A percentile compares a stretch with the other conserved stretches of the same genome.
Conservation (phyloP, 768 basidiomycete species). For the Arthromyces matolae region DNA sequence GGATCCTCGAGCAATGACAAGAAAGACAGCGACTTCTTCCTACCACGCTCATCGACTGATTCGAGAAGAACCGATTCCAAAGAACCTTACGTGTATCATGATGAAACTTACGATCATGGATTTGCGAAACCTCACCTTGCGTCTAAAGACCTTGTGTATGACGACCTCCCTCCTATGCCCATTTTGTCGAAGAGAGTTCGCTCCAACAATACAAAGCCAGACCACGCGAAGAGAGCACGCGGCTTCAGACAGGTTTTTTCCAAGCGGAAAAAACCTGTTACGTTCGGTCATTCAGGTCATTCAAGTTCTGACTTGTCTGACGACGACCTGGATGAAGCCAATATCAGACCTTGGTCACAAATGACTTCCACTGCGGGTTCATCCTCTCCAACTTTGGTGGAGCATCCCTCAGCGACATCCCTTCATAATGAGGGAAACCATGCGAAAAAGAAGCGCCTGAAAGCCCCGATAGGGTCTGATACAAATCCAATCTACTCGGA, state of each 20-base stretch:
- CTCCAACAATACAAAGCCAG: constrained; percentile 12
- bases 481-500: constrained; percentile 41
- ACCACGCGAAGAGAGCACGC: constrained; percentile 2
- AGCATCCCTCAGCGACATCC: constrained; percentile 3
- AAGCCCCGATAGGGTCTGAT: constrained; percentile 10
- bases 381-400: constrained; percentile 16
- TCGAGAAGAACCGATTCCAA: constrained; percentile 14
- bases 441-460: constrained; percentile 4
- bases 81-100: constrained; percentile 7
- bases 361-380: constrained; percentile 19
- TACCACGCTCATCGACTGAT: constrained; percentile 7
- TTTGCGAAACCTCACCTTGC: not conserved
- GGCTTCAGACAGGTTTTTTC: constrained; percentile 2
- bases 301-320: constrained; percentile 31
- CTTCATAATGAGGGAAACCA: constrained; percentile 8
- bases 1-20: constrained; percentile 14
- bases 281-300: constrained; percentile 30
- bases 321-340: constrained; percentile 18
- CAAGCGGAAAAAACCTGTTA: constrained; percentile 27
- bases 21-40: constrained; percentile 25
- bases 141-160: constrained; percentile 1
- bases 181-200: constrained; percentile 27
- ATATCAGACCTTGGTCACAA: constrained; percentile 13
- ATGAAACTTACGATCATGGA: constrained; percentile 4
- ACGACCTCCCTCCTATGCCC: constrained; percentile 8